Conservation (phyloP, 371 early-diverging fungal species). For the Syncephalastrum contaminatum region DNA sequence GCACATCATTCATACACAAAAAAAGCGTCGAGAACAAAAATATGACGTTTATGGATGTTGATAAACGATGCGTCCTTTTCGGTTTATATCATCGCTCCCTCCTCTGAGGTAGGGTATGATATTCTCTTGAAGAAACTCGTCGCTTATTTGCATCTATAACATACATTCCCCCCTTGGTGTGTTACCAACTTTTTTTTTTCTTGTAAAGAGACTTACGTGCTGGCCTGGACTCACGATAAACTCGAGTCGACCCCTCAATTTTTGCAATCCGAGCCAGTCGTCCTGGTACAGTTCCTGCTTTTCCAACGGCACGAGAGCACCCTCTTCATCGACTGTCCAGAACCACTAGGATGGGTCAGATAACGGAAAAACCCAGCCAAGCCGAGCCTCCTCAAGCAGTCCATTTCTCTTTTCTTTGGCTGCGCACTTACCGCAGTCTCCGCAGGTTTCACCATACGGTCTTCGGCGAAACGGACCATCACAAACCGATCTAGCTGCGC, state of each 20-base stretch:
- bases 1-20: no score
- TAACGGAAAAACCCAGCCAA: conserved; percentile 4
- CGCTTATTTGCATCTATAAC: conserved; percentile 57
- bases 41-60: no score
- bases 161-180: background rate
- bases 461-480: conserved; percentile 76
- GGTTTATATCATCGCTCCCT: conserved; percentile 33
- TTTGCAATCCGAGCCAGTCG: conserved; percentile 74
- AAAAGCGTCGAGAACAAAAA: no score
- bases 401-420: conserved; percentile 1
- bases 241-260: conserved; percentile 46
- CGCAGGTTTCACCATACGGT: conserved; percentile 77
- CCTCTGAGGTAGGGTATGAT: background rate
- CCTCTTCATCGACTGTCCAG: conserved; percentile 59
- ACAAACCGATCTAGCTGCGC: conserved; percentile 67
- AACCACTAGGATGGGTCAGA: conserved; percentile 66
- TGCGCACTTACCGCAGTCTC: conserved; percentile 62
- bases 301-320: conserved; percentile 49
- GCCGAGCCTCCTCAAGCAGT: conserved; percentile 1
- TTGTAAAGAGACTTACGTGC: conserved; percentile 59
- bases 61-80: no score
- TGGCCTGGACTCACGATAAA: conserved; percentile 65
- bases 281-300: conserved; percentile 62
- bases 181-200: background rate
- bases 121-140: conserved; percentile 39